Evolutionary conservation across 2,329 filamentous ascomycete species (phyloP), one percentile per base, ranked within the genome.

Genomic region (Aspergillus fumigatiaffinis): DNA sequence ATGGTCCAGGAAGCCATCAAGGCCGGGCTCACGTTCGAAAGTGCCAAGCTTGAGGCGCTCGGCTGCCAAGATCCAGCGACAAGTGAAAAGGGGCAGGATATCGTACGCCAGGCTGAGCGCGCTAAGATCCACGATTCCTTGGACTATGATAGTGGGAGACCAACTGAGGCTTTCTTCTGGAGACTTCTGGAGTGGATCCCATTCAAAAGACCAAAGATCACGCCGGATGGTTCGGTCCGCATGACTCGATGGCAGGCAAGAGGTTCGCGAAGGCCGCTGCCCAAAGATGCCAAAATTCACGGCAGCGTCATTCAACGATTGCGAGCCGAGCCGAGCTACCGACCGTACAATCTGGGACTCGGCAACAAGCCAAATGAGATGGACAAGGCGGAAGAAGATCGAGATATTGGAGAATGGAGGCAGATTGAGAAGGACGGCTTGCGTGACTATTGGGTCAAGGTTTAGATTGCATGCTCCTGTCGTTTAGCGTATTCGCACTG

Each of bases 1-100:
- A 90, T 90, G 81, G 82, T 90, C 1, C 75, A 81, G 44, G 84
- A 86, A 69, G 83, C 83, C 0, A 75, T 79, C 60, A 76, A 74
- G 44, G 88, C 88, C 0, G 88, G 88, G 0, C 79, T 92, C n/a
- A 75, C 77, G 0, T 90, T 92, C 59, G 88, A 92, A 61, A 29
- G 57, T 1, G 29, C 48, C 1, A 67, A 69, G 32, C 52, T 69
- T 5, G 57, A 61, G 21, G 50, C 28, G 12, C 56, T 64, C 21
- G 57, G 61, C 2, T 69, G 66, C 29, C 60, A 63, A n/a, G 52
- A 64, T 10, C 54, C 60, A 21, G 20, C 5, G 3, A 38, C 28
- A 3, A 44, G 53, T 10, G 17, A 51, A 9, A 56, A 48, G 9
- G 38, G 62, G 6, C 20, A 12, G 14, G 46, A 51, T 2, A 46